A percentile compares a stretch with the other conserved stretches of the same genome.
phyloP scores from a whole-genome alignment of 352 stramenopile species.

The Elongisporangium anandrum region DNA sequence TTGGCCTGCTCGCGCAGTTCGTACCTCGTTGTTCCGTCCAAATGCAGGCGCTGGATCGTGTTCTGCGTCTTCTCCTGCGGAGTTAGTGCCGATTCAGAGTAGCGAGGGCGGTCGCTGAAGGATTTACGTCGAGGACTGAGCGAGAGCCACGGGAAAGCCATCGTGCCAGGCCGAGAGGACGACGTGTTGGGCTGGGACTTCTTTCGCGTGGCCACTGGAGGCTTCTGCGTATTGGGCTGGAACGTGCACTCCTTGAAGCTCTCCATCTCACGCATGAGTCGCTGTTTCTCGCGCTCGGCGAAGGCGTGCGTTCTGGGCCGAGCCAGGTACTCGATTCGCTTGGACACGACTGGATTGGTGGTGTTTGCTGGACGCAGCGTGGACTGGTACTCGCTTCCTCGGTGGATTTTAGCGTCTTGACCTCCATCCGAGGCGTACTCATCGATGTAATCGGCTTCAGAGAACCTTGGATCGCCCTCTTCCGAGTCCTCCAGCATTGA shows the following conservation, averaged over 20 bases:
- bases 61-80: slow-evolving; percentile 13
- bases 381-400: not conserved
- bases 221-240: slow-evolving; percentile 28
- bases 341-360: slow-evolving; percentile 8
- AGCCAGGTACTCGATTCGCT: slow-evolving; percentile 39
- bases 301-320: slow-evolving; percentile 51
- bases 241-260: slow-evolving; percentile 68
- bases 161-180: slow-evolving; percentile 13
- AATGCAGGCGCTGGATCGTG: slow-evolving; percentile 55
- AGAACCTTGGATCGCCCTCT: not conserved
- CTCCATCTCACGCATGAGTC: slow-evolving; percentile 52
- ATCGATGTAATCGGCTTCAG: slow-evolving; percentile 1
- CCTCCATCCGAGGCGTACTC: not conserved
- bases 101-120: not conserved
- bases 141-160: slow-evolving; percentile 54
- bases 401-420: not conserved
- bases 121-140: slow-evolving; percentile 43
- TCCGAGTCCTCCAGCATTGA: too few relatives aligned
- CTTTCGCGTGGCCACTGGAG: not conserved
- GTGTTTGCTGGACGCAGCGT: not conserved
- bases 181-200: not conserved
- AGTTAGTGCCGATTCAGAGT: not conserved
- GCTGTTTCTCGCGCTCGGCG: slow-evolving; percentile 56
- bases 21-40: slow-evolving; percentile 53
- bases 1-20: slow-evolving; percentile 50